These are phyloP conservation scores for Vanrija humicola DNA, from an alignment of 1,284 basidiomycete genomes.

Conservation along the genomic window DNA sequence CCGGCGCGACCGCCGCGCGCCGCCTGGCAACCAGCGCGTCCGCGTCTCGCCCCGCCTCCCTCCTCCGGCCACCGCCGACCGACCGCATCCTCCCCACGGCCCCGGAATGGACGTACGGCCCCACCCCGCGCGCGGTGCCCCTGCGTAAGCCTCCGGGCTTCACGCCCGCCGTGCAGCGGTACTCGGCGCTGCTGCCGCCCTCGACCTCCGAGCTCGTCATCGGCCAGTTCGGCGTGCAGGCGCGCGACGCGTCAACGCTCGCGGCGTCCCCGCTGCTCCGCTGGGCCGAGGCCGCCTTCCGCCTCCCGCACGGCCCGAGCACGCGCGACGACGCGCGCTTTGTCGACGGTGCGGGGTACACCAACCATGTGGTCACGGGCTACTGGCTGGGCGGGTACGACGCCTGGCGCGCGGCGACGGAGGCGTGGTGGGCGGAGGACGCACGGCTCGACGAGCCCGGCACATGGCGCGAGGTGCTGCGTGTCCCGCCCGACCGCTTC, in stretches of 20 bases:
- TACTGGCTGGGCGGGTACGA: slow-evolving; percentile 5
- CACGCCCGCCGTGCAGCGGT: slow-evolving; percentile 9
- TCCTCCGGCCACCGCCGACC: too few species aligned
- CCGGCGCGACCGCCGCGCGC: too few species aligned
- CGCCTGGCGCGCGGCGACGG: neutral
- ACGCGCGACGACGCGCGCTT: slow-evolving; percentile 8
- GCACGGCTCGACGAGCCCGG: too few species aligned
- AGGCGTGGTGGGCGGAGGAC: slow-evolving; percentile 5
- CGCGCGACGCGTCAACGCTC: neutral
- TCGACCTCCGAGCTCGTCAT: neutral
- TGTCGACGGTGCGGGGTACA: neutral
- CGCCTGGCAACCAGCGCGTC: too few species aligned
- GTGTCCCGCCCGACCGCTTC: slow-evolving; percentile 2
- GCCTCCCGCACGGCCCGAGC: neutral
- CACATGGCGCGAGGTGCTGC: slow-evolving; percentile 7
- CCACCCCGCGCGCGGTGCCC: neutral
- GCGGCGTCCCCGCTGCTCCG: neutral
- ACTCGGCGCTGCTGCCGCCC: neutral
- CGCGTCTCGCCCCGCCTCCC: too few species aligned
- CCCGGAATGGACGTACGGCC: neutral
- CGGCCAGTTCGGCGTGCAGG: slow-evolving; percentile 5
- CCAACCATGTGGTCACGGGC: slow-evolving; percentile 9
- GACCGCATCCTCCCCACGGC: slow-evolving; percentile 1
- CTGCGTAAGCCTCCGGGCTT: slow-evolving; percentile 1
- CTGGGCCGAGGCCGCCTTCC: neutral